Conservation (phyloP, 805 yeast species). For the Starmerella apis region DNA sequence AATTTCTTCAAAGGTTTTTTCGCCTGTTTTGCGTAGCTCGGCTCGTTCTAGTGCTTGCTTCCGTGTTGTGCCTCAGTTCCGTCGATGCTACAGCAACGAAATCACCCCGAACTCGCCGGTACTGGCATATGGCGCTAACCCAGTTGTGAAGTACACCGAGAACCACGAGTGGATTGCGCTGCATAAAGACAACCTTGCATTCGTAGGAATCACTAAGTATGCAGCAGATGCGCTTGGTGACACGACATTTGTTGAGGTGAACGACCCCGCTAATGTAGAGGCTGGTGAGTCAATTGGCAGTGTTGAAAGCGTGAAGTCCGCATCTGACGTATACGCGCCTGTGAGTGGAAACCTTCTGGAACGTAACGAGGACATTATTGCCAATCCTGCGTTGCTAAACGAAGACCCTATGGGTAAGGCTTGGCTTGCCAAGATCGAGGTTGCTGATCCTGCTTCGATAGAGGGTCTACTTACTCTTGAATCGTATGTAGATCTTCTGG, state of each 20-base stretch:
- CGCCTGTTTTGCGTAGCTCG: slow-evolving; percentile 1
- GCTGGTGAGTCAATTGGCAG: slow-evolving; percentile 82
- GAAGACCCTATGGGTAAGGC: slow-evolving; percentile 88
- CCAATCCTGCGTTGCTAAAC: slow-evolving; percentile 69
- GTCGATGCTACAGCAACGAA: slow-evolving; percentile 28
- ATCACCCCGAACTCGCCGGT: slow-evolving; percentile 28
- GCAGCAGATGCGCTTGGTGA: slow-evolving; percentile 97
- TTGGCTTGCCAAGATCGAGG: slow-evolving; percentile 75
- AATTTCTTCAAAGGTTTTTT: neutral
- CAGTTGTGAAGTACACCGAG: slow-evolving; percentile 46
- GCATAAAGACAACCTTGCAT: slow-evolving; percentile 68
- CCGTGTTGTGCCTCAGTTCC: neutral
- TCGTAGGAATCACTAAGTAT: slow-evolving; percentile 83
- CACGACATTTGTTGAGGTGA: slow-evolving; percentile 86
- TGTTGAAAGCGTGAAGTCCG: slow-evolving; percentile 89
- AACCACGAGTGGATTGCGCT: slow-evolving; percentile 95
- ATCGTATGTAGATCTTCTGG: slow-evolving; percentile 25
- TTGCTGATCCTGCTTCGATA: slow-evolving; percentile 35
- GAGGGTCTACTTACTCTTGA: slow-evolving; percentile 29
- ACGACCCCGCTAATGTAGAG: slow-evolving; percentile 54
- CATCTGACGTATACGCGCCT: slow-evolving; percentile 86
- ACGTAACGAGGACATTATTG: slow-evolving; percentile 55
- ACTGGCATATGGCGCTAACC: slow-evolving; percentile 27
- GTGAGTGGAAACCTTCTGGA: slow-evolving; percentile 66
- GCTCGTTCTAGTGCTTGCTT: neutral